Base-by-base conservation (phyloP, 768 basidiomycete species). In the Agaricus subrufescens region DNA sequence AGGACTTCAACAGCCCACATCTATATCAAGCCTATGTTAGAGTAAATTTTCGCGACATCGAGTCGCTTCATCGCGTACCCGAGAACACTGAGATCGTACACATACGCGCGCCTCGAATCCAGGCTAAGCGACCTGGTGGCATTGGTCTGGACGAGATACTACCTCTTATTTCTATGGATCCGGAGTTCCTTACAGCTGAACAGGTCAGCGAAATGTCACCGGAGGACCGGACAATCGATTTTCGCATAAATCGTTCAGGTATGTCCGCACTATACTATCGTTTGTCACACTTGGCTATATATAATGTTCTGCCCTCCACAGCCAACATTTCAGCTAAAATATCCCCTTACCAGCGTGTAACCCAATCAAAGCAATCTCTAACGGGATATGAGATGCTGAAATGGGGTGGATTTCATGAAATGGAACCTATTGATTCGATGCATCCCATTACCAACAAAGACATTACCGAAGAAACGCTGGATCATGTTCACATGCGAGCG, bases 1-100 rank as follows among this genome's bases (percentile, higher is more conserved):
- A 84, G 83, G 83, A 85, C 59, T 72, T 60, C 38, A 82, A 82
- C 60, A 63, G 75, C 40, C 66, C 66, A 4, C 69, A 71, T 2
- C 66, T 65, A 23, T 83, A 83, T 63, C 74, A 77, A 60, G 64
- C 67, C 27, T 63, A 72, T 19, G 68, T 79, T 19, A 72, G 71
- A 61, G 71, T 78, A 0, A 67, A 74, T 3, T 85, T 86, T 60
- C 68, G 69, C 27, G 72, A 80, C 30, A 69, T 75, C 3, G 68
- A 68, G 19, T 77, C 80, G 0, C 62, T 73, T 30, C 55, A 69
- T 39, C 69, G 68, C 5, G 62, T 84, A 25, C 71, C 76, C 0
- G 29, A 56, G 3, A 51, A 56, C 12, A 62, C 68, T 2, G 62
- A 66, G 30, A 60, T 64, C 0, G 54, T 76, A 8, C 60, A 64